These are phyloP conservation scores for Macrophomina phaseolina DNA, from an alignment of 2,329 filamentous ascomycete species.

Conservation along the genomic window DNA sequence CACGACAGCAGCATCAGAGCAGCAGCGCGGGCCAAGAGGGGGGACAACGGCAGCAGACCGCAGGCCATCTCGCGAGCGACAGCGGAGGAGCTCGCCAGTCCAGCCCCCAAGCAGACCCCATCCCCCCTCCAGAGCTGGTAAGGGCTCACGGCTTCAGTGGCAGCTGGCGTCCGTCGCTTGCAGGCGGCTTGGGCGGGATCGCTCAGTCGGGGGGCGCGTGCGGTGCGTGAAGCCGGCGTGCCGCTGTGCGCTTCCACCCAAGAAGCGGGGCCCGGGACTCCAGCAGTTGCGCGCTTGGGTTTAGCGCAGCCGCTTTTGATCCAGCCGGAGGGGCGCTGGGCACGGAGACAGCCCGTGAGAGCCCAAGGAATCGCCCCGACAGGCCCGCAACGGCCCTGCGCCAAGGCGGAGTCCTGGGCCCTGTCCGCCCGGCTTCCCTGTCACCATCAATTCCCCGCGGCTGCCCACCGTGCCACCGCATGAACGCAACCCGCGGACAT, in stretches of 20 bases:
- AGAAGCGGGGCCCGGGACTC: not conserved
- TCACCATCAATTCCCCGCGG: not conserved
- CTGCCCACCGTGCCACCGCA: conserved; percentile 14
- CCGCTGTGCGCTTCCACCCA: not conserved
- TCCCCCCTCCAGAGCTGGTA: no score
- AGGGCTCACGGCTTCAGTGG: not conserved
- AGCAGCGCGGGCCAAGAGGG: not conserved
- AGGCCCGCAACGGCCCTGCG: not conserved
- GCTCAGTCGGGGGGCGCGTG: not conserved
- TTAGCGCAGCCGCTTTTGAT: not conserved
- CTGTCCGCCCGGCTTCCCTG: not conserved
- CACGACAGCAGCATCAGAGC: not conserved
- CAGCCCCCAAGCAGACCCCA: no score
- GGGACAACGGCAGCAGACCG: not conserved
- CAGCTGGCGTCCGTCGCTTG: not conserved
- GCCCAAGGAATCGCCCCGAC: no score
- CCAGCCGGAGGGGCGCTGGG: conserved; percentile 1
- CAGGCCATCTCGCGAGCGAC: not conserved
- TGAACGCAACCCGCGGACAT: conserved; percentile 19
- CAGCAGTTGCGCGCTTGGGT: not conserved
- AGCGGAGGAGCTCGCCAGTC: not conserved
- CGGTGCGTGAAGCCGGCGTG: not conserved
- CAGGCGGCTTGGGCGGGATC: conserved; percentile 9
- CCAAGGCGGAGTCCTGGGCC: not conserved
- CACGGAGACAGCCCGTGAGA: not conserved